A percentile compares a stretch with the other conserved stretches of the same genome.
Conservation (phyloP, 257 asterid species). For the Datura wrightii region DNA sequence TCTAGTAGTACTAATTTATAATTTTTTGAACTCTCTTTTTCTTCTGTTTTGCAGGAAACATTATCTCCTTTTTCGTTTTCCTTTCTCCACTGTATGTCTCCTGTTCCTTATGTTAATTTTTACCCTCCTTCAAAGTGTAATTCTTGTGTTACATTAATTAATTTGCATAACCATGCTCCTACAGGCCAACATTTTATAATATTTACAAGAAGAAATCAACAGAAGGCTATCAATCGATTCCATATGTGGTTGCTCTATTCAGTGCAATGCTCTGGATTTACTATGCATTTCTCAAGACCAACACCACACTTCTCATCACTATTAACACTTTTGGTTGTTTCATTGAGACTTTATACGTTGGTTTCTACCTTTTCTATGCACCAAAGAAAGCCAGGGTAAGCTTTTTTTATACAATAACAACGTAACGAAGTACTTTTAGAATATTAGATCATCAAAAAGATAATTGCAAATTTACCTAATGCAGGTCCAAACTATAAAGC, state of each 20-base stretch:
- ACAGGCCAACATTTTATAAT: slow-evolving; percentile 55
- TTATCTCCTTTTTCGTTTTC: slow-evolving; percentile 48
- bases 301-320: slow-evolving; percentile 57
- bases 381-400: slow-evolving; percentile 51
- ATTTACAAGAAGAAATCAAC: slow-evolving; percentile 53
- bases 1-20: background rate
- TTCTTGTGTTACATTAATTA: background rate
- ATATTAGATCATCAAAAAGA: background rate
- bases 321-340: slow-evolving; percentile 56
- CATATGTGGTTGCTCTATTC: slow-evolving; percentile 49
- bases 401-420: background rate
- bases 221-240: slow-evolving; percentile 49
- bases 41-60: slow-evolving; percentile 44
- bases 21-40: background rate
- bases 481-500: slow-evolving; percentile 57
- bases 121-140: background rate
- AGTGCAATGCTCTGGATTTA: slow-evolving; percentile 60
- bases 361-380: slow-evolving; percentile 51
- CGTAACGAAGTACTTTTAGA: background rate
- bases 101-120: background rate
- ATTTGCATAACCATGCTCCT: background rate
- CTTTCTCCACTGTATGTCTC: slow-evolving; percentile 58
- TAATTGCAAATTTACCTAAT: background rate
- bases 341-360: slow-evolving; percentile 49
- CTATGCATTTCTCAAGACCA: slow-evolving; percentile 53